A percentile compares a stretch with the other conserved stretches of the same genome.
Evolutionary conservation across 164 flowering plant species (phyloP).

Genomic region (Aristolochia fimbriata): DNA sequence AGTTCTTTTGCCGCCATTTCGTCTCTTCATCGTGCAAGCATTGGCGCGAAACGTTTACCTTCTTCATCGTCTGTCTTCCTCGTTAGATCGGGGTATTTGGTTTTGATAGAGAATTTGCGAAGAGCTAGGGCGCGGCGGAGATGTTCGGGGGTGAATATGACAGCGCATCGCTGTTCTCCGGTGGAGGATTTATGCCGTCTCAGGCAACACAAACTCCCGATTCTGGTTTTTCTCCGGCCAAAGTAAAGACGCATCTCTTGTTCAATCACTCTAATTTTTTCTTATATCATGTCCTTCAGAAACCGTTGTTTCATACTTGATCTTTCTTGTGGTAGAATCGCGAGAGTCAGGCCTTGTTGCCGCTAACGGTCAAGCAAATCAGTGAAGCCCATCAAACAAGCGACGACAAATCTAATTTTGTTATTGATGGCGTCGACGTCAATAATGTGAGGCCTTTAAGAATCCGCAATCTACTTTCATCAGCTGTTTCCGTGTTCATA

Average conservation of each 20-base stretch:
- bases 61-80: too few relatives aligned
- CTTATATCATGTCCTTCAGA: not conserved
- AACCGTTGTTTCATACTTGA: not conserved
- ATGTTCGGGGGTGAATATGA: slow-evolving; percentile 62
- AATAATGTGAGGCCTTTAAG: slow-evolving; percentile 35
- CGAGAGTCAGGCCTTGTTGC: slow-evolving; percentile 50
- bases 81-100: too few relatives aligned
- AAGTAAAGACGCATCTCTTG: slow-evolving; percentile 22
- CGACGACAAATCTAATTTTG: slow-evolving; percentile 50
- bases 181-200: slow-evolving; percentile 97
- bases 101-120: too few relatives aligned
- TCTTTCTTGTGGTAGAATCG: slow-evolving; percentile 42
- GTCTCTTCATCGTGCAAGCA: too few relatives aligned
- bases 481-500: not conserved
- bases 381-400: slow-evolving; percentile 30
- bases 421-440: slow-evolving; percentile 66
- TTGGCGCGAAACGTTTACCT: too few relatives aligned
- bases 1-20: too few relatives aligned
- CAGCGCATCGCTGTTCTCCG: slow-evolving; percentile 74
- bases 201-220: slow-evolving; percentile 61
- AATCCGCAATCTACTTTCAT: not conserved
- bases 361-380: slow-evolving; percentile 84
- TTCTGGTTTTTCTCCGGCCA: slow-evolving; percentile 40
- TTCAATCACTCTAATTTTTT: not conserved
- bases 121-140: not conserved